Percentiles rank a stretch among this genome's conserved stretches.
These are phyloP conservation scores for Grosmannia clavigera DNA, from an alignment of 2,329 filamentous ascomycete genomes.

Conservation along the genomic window DNA sequence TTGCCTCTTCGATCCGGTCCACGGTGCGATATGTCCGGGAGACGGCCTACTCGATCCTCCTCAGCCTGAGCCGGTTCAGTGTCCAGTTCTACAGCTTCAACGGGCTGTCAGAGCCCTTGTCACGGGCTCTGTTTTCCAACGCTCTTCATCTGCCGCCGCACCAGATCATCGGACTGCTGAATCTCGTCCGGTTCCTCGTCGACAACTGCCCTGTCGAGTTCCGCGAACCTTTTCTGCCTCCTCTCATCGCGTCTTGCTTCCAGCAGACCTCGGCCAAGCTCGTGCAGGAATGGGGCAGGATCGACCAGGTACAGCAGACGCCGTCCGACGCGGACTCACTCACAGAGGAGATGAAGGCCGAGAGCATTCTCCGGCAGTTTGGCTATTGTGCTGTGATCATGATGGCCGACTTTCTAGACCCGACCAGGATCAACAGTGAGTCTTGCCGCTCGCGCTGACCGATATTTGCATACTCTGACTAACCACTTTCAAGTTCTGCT, in stretches of 20 bases:
- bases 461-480: not conserved
- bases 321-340: conserved; percentile 63
- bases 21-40: conserved; percentile 83
- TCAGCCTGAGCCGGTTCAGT: conserved; percentile 80
- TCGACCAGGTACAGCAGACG: conserved; percentile 50
- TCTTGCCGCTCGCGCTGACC: conserved; percentile 3
- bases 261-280: conserved; percentile 80
- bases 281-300: conserved; percentile 70
- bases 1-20: conserved; percentile 85
- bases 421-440: conserved; percentile 48
- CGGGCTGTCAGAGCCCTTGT: conserved; percentile 71
- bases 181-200: conserved; percentile 76
- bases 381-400: conserved; percentile 88
- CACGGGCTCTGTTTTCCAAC: conserved; percentile 72
- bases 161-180: conserved; percentile 86
- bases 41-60: conserved; percentile 86
- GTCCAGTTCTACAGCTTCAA: conserved; percentile 82
- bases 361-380: conserved; percentile 85
- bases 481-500: conserved; percentile 19
- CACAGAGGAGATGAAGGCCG: conserved; percentile 94
- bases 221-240: conserved; percentile 70
- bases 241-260: conserved; percentile 71
- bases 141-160: conserved; percentile 77
- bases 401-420: conserved; percentile 79
- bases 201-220: conserved; percentile 79